These are phyloP conservation scores for Plantago elongata DNA, from an alignment of 257 asterid genomes.

Conservation along the genomic window DNA sequence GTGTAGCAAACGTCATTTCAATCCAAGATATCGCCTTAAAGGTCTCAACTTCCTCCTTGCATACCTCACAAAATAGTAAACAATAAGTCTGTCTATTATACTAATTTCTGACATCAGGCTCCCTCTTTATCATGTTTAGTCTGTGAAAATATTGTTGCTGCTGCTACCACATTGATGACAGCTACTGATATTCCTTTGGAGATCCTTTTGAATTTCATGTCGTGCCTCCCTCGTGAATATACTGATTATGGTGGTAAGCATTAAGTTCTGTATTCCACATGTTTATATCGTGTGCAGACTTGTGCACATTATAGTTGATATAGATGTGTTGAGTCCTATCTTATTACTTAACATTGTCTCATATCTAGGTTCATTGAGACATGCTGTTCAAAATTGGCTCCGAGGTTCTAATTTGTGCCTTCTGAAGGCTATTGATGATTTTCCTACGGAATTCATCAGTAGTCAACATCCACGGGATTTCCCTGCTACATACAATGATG, in stretches of 20 bases:
- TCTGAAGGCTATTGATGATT: constrained; percentile 43
- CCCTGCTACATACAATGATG: constrained; percentile 58
- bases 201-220: constrained; percentile 65
- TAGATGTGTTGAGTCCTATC: constrained; percentile 5
- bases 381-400: constrained; percentile 63
- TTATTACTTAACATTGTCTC: constrained; percentile 13
- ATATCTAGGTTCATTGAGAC: constrained; percentile 60
- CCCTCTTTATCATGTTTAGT: constrained; percentile 43
- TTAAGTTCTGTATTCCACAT: neutral
- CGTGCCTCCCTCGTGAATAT: constrained; percentile 77
- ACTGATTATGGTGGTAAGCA: constrained; percentile 76
- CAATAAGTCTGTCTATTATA: constrained; percentile 4
- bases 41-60: constrained; percentile 39
- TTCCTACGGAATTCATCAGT: constrained; percentile 50
- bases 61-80: constrained; percentile 15
- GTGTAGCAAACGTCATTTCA: constrained; percentile 84
- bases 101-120: constrained; percentile 15
- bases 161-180: constrained; percentile 64
- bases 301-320: constrained; percentile 16
- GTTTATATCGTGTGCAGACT: constrained; percentile 12
- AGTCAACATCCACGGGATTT: constrained; percentile 36
- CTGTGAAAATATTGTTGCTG: constrained; percentile 61
- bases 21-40: constrained; percentile 69
- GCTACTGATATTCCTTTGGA: constrained; percentile 63
- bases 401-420: constrained; percentile 37